phyloP scores from a whole-genome alignment of 164 flowering plant species.

The Sextonia rubra region DNA sequence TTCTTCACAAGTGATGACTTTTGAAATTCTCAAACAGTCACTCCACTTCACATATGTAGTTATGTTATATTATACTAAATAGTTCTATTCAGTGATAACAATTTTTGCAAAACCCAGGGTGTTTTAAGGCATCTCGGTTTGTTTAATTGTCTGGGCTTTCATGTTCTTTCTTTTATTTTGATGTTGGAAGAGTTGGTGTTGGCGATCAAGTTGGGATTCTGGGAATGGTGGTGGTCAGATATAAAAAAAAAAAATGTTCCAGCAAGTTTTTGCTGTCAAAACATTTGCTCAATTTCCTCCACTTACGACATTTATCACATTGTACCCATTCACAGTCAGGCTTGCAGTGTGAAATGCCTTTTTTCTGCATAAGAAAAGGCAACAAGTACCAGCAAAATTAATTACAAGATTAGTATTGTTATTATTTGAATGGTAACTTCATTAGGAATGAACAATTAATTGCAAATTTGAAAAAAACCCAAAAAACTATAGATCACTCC shows the following conservation, averaged over 20 bases:
- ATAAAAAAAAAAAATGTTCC: background rate
- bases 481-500: too few species aligned
- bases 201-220: background rate
- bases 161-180: background rate
- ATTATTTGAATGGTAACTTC: too few species aligned
- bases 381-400: background rate
- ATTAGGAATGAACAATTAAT: too few species aligned
- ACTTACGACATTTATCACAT: constrained; percentile 62
- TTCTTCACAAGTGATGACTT: too few species aligned
- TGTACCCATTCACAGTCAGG: constrained; percentile 66
- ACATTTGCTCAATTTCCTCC: constrained; percentile 41
- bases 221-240: background rate
- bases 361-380: constrained; percentile 23
- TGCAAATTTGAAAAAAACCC: too few species aligned
- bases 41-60: too few species aligned
- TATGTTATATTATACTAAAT: too few species aligned
- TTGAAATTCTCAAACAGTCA: too few species aligned
- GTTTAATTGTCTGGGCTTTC: background rate
- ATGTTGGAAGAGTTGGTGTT: background rate
- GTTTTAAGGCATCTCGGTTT: constrained; percentile 12
- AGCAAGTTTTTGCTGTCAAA: constrained; percentile 31
- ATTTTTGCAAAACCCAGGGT: constrained; percentile 74
- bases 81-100: too few species aligned
- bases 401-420: too few species aligned
- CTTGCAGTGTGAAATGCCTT: constrained; percentile 21